Percentiles rank a stretch among this genome's conserved stretches.
Evolutionary conservation across 257 asterid genomes (phyloP).

Genomic region (Eustoma russellianum): DNA sequence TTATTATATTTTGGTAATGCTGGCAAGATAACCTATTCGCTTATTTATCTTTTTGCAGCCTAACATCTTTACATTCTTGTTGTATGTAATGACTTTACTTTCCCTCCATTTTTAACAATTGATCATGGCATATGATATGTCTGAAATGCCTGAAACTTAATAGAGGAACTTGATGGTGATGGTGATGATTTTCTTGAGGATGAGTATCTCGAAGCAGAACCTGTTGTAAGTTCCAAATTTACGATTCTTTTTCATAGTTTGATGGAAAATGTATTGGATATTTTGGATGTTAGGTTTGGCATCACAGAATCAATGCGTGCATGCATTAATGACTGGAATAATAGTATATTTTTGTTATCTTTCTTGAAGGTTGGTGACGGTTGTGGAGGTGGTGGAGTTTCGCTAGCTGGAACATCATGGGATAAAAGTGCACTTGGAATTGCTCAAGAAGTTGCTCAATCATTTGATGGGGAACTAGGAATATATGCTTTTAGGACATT

Average conservation of each 20-base stretch:
- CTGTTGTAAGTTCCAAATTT: slow-evolving; percentile 33
- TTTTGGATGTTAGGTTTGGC: no score
- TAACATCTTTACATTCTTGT: no score
- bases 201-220: slow-evolving; percentile 60
- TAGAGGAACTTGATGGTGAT: slow-evolving; percentile 41
- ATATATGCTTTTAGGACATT: slow-evolving; percentile 78
- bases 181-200: slow-evolving; percentile 50
- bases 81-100: no score
- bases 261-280: no score
- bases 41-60: no score
- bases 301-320: no score
- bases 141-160: neutral
- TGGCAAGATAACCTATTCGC: no score
- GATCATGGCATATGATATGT: neutral
- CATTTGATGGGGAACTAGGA: slow-evolving; percentile 72
- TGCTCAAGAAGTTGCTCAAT: slow-evolving; percentile 65
- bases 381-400: slow-evolving; percentile 79
- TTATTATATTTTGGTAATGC: neutral
- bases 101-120: neutral
- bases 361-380: slow-evolving; percentile 72
- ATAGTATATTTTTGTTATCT: slow-evolving; percentile 1
- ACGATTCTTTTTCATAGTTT: neutral
- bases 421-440: slow-evolving; percentile 59
- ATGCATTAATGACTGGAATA: no score
- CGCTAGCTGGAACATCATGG: slow-evolving; percentile 73